Evolutionary conservation across 495 filamentous ascomycete genomes (phyloP).

Genomic region (Penicillium paxilli): DNA sequence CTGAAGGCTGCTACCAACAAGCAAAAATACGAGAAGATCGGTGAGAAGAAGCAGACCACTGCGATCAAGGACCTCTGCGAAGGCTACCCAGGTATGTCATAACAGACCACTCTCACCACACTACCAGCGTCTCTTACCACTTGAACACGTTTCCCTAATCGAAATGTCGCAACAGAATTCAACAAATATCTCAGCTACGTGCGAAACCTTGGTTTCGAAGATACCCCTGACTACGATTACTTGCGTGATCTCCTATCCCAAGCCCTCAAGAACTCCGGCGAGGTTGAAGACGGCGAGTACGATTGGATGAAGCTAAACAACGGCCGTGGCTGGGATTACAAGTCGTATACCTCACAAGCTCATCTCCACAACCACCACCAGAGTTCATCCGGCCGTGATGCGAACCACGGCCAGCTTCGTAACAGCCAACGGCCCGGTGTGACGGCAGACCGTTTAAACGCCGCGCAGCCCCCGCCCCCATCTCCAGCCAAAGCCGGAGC

Average conservation of each 20-base stretch:
- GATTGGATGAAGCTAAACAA: slow-evolving; percentile 99
- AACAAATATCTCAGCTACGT: slow-evolving; percentile 97
- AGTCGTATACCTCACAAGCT: slow-evolving; percentile 76
- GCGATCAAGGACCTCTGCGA: slow-evolving; percentile 96
- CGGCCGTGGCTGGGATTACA: slow-evolving; percentile 92
- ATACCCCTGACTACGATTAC: slow-evolving; percentile 98
- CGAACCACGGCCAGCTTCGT: slow-evolving; percentile 63
- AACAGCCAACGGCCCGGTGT: slow-evolving; percentile 62
- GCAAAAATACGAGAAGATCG: slow-evolving; percentile 99
- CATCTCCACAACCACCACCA: slow-evolving; percentile 75
- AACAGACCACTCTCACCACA: background rate
- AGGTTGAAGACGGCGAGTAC: slow-evolving; percentile 97
- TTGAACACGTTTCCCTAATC: background rate
- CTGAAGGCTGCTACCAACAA: slow-evolving; percentile 99
- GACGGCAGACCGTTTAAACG: slow-evolving; percentile 93
- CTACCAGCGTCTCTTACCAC: slow-evolving; percentile 1
- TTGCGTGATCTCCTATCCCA: slow-evolving; percentile 94
- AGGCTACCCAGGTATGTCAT: slow-evolving; percentile 73
- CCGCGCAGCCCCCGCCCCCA: slow-evolving; percentile 86
- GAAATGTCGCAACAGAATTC: slow-evolving; percentile 70
- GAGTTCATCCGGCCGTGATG: slow-evolving; percentile 74
- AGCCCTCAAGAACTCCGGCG: slow-evolving; percentile 90
- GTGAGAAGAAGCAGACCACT: slow-evolving; percentile 99
- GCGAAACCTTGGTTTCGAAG: slow-evolving; percentile 96
- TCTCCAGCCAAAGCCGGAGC: slow-evolving; percentile 79